These are phyloP conservation scores for Escovopsis sp. DNA, from an alignment of 2,329 filamentous ascomycete genomes.

Conservation along the genomic window DNA sequence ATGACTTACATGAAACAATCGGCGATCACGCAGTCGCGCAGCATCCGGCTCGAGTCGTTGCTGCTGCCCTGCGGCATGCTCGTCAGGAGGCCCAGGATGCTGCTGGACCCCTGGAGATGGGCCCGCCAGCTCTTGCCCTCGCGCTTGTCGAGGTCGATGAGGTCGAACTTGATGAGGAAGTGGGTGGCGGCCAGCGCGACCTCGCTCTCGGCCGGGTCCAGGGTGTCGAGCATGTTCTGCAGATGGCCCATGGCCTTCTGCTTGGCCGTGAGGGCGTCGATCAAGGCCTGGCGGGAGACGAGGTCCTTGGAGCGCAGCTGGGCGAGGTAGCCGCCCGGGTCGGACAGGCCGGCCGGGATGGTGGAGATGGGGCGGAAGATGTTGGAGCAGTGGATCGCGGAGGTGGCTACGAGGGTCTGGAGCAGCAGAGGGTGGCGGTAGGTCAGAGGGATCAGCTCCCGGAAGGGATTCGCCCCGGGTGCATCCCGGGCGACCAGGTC, in stretches of 20 bases:
- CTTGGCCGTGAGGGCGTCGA: conserved; percentile 32
- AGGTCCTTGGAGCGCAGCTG: conserved; percentile 23
- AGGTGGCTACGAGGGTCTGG: conserved; percentile 34
- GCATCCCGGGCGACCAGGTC: conserved; percentile 37
- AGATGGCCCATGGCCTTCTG: conserved; percentile 31
- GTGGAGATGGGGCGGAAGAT: conserved; percentile 21
- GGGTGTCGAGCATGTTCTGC: conserved; percentile 23
- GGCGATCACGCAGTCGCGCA: conserved; percentile 32
- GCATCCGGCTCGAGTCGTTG: conserved; percentile 18
- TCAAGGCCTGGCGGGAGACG: conserved; percentile 24
- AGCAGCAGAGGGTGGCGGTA: conserved; percentile 29
- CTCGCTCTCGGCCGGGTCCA: conserved; percentile 27
- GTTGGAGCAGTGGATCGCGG: conserved; percentile 34
- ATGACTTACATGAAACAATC: conserved; percentile 31
- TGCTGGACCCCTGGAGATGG: conserved; percentile 31
- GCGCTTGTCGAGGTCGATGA: conserved; percentile 32
- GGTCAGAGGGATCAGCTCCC: conserved; percentile 32
- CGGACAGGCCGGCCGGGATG: conserved; percentile 16
- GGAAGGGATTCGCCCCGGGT: conserved; percentile 31
- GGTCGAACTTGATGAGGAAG: conserved; percentile 36
- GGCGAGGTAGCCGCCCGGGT: conserved; percentile 23
- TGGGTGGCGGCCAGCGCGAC: conserved; percentile 33
- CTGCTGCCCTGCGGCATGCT: background rate
- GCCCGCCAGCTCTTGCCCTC: conserved; percentile 28
- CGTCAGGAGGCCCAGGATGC: conserved; percentile 23